A percentile compares a stretch with the other conserved stretches of the same genome.
These are phyloP conservation scores for Coemansia sp. DNA, from an alignment of 192 early-diverging fungal species.

Conservation along the genomic window DNA sequence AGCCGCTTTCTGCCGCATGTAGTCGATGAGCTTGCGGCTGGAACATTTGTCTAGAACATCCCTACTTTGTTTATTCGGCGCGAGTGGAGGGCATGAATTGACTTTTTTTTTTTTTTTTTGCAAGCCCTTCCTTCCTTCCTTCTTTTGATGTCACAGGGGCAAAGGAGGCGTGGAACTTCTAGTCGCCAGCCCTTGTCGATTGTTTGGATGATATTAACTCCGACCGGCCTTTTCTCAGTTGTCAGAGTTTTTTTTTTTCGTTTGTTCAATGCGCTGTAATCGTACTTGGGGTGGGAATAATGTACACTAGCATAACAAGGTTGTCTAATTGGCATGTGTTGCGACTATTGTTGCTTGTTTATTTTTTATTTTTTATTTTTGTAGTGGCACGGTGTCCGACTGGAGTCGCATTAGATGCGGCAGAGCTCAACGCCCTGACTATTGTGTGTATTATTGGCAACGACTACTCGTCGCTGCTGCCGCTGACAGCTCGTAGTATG, in stretches of 20 bases:
- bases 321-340: slow-evolving; percentile 4
- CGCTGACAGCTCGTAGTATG: slow-evolving; percentile 52
- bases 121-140: neutral
- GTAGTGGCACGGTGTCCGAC: slow-evolving; percentile 48
- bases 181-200: neutral
- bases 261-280: neutral
- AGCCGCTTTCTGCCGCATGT: slow-evolving; percentile 5
- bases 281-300: neutral
- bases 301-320: slow-evolving; percentile 3
- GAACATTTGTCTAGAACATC: neutral
- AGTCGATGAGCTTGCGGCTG: neutral
- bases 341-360: slow-evolving; percentile 6
- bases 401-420: slow-evolving; percentile 28
- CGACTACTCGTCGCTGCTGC: slow-evolving; percentile 48
- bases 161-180: neutral
- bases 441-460: slow-evolving; percentile 53
- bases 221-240: neutral
- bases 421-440: slow-evolving; percentile 44
- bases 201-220: slow-evolving; percentile 5
- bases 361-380: neutral
- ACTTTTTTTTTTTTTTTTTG: slow-evolving; percentile 13
- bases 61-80: neutral
- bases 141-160: neutral
- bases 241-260: neutral
- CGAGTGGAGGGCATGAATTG: neutral